Evolutionary conservation across 108 stramenopile genomes (phyloP).

Genomic region (Pseudonitzschia delicatissima): DNA sequence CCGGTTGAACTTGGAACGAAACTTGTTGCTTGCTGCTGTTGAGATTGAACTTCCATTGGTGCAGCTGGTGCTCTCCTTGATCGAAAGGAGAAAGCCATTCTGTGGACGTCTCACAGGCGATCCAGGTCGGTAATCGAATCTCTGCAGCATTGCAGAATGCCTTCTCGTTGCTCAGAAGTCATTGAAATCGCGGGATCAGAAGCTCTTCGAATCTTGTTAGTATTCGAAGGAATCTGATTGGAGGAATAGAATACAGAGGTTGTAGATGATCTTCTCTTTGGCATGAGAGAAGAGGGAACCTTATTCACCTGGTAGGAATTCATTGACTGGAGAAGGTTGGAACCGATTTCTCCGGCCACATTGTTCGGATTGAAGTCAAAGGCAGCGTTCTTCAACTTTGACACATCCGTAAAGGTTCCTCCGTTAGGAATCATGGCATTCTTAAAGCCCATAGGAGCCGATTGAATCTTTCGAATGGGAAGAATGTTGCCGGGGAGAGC

Average conservation of each 20-base stretch:
- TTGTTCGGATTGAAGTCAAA: background rate
- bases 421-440: too few relatives aligned
- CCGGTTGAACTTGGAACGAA: background rate
- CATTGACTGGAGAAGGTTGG: background rate
- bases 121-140: background rate
- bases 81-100: background rate
- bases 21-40: background rate
- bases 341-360: background rate
- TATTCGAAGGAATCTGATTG: background rate
- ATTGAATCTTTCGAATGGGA: background rate
- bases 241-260: background rate
- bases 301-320: background rate
- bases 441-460: background rate
- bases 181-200: background rate
- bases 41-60: background rate
- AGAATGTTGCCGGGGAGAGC: slow-evolving; percentile 2
- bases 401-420: background rate
- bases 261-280: slow-evolving; percentile 2
- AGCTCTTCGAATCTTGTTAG: background rate
- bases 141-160: background rate
- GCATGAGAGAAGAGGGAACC: background rate
- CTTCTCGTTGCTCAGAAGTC: background rate
- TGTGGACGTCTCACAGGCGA: background rate
- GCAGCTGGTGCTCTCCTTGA: background rate
- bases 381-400: background rate